Evolutionary conservation across 2,329 filamentous ascomycete genomes (phyloP).

Genomic region (Xylaria multiplex): DNA sequence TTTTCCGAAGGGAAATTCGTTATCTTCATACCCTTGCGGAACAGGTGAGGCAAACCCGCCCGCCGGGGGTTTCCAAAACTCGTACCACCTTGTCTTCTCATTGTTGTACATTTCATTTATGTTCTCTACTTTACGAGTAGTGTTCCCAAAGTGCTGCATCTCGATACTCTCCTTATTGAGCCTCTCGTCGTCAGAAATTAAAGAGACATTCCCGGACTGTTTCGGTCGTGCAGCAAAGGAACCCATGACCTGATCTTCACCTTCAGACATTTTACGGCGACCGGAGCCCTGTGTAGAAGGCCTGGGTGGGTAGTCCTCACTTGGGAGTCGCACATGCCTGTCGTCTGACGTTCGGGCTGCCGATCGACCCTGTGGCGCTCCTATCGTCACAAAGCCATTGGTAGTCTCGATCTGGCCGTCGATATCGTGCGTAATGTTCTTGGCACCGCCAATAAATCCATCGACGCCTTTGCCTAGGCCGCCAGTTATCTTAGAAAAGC

Average conservation of each 20-base stretch:
- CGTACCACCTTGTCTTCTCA: slow-evolving; percentile 63
- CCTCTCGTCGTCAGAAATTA: slow-evolving; percentile 52
- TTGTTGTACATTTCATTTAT: slow-evolving; percentile 60
- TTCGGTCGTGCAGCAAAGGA: slow-evolving; percentile 39
- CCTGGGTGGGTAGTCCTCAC: slow-evolving; percentile 49
- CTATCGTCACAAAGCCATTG: slow-evolving; percentile 61
- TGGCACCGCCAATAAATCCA: slow-evolving; percentile 58
- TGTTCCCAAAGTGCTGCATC: slow-evolving; percentile 56
- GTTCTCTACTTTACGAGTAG: slow-evolving; percentile 61
- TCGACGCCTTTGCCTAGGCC: slow-evolving; percentile 60
- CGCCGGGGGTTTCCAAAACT: slow-evolving; percentile 72
- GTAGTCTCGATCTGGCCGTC: slow-evolving; percentile 64
- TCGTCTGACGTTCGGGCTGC: slow-evolving; percentile 42
- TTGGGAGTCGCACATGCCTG: slow-evolving; percentile 47
- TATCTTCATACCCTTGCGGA: slow-evolving; percentile 63
- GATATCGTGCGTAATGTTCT: slow-evolving; percentile 60
- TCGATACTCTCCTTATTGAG: slow-evolving; percentile 49
- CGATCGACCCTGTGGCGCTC: slow-evolving; percentile 39
- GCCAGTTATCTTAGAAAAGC: slow-evolving; percentile 59
- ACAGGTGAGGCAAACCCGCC: slow-evolving; percentile 71
- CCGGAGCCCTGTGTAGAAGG: slow-evolving; percentile 42
- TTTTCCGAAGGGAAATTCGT: slow-evolving; percentile 56
- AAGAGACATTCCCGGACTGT: slow-evolving; percentile 52
- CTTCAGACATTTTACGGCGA: slow-evolving; percentile 33
- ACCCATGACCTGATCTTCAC: slow-evolving; percentile 47